A percentile compares a stretch with the other conserved stretches of the same genome.
Evolutionary conservation across 73 alveolate genomes (phyloP).

Genomic region (Blepharisma japonicum): DNA sequence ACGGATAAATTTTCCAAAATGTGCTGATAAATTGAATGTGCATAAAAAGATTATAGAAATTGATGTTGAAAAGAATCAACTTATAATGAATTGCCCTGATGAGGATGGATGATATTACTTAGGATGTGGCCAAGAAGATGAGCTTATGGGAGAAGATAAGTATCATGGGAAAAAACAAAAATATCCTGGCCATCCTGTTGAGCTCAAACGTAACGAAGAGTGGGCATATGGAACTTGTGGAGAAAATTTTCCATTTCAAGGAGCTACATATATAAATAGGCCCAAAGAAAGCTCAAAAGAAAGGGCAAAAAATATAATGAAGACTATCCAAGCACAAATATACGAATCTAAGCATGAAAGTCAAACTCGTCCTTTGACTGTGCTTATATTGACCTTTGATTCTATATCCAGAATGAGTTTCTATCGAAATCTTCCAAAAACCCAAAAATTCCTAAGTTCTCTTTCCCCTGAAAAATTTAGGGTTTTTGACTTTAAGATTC

Average conservation of each 20-base stretch:
- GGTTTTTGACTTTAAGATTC: neutral
- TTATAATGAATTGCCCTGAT: neutral
- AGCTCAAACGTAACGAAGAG: neutral
- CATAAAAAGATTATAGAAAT: neutral
- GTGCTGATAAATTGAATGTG: neutral
- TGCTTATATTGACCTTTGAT: neutral
- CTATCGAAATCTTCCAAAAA: neutral
- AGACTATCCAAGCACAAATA: neutral
- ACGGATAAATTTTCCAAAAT: neutral
- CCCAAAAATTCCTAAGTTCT: neutral
- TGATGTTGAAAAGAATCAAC: neutral
- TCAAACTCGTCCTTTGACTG: neutral
- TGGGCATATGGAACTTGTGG: conserved; percentile 26
- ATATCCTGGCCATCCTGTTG: neutral
- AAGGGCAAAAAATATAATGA: neutral
- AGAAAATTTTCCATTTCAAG: neutral
- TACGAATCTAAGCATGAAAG: too few relatives aligned
- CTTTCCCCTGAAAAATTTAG: neutral
- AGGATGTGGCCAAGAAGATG: neutral
- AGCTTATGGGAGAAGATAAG: neutral
- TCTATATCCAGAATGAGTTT: conserved; percentile 11
- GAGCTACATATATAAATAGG: conserved; percentile 10
- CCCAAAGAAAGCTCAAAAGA: neutral
- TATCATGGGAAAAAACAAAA: neutral
- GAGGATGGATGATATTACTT: neutral